Evolutionary conservation across 2,329 filamentous ascomycete species (phyloP).

Genomic region (Trichoderma aggressivum): DNA sequence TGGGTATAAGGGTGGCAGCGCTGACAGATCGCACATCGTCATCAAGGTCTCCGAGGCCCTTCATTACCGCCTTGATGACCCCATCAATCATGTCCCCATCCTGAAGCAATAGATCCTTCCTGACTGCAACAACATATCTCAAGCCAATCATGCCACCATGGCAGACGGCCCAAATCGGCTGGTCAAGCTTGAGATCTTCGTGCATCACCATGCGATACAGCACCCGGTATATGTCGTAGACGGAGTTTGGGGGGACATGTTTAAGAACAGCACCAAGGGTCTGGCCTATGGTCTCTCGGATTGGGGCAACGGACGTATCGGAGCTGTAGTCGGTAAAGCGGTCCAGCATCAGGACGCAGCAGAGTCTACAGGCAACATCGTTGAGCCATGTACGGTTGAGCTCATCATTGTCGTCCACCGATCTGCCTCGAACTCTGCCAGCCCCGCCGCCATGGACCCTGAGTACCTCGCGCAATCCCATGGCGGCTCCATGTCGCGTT

Average conservation of each 20-base stretch:
- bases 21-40: constrained; percentile 97
- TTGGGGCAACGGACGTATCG: constrained; percentile 93
- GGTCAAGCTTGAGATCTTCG: constrained; percentile 69
- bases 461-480: constrained; percentile 88
- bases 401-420: constrained; percentile 68
- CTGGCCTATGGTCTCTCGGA: constrained; percentile 92
- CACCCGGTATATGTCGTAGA: constrained; percentile 79
- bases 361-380: constrained; percentile 89
- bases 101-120: constrained; percentile 84
- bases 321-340: constrained; percentile 97
- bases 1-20: constrained; percentile 93
- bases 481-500: constrained; percentile 89
- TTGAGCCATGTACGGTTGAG: constrained; percentile 86
- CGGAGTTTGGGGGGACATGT: constrained; percentile 74
- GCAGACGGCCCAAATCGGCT: constrained; percentile 86
- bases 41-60: constrained; percentile 83
- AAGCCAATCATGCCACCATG: constrained; percentile 98
- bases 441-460: constrained; percentile 89
- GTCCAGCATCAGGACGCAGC: constrained; percentile 95
- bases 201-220: constrained; percentile 92
- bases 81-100: constrained; percentile 87
- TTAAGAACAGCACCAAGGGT: constrained; percentile 85
- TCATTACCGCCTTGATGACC: constrained; percentile 89
- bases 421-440: constrained; percentile 70
- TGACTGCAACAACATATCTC: constrained; percentile 89